phyloP scores from a whole-genome alignment of 116 monocot species.

The Dioscorea cayenensis region DNA sequence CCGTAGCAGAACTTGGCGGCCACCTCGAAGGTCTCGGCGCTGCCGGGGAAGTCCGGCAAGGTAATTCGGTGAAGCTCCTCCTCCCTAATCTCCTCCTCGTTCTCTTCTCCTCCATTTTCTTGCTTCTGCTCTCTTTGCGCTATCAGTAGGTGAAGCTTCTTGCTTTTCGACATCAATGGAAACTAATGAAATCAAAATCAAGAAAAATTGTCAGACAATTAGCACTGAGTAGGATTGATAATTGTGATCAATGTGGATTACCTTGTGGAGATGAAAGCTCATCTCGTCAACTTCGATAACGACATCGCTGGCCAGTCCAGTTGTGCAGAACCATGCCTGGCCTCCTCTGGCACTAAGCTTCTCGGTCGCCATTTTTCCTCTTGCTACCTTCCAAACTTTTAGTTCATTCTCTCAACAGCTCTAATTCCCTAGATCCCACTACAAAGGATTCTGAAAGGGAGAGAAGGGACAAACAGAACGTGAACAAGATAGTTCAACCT shows the following conservation, averaged over 20 bases:
- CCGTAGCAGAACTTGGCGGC: slow-evolving; percentile 98
- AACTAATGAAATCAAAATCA: slow-evolving; percentile 30
- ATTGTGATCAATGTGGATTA: slow-evolving; percentile 4
- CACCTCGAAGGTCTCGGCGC: slow-evolving; percentile 61
- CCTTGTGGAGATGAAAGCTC: slow-evolving; percentile 95
- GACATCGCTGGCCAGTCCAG: slow-evolving; percentile 90
- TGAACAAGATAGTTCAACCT: neutral
- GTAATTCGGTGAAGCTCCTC: slow-evolving; percentile 49
- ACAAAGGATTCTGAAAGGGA: neutral
- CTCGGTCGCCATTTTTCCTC: slow-evolving; percentile 36
- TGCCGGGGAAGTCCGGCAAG: slow-evolving; percentile 72
- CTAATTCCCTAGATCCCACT: neutral
- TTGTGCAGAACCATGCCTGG: slow-evolving; percentile 85
- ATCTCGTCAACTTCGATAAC: slow-evolving; percentile 73
- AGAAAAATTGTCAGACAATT: neutral
- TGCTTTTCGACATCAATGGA: slow-evolving; percentile 83
- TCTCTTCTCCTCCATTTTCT: slow-evolving; percentile 7
- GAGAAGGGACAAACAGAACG: slow-evolving; percentile 7
- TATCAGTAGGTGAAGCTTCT: slow-evolving; percentile 57
- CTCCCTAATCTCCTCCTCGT: slow-evolving; percentile 29
- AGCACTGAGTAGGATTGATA: too few relatives aligned
- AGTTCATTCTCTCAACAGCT: too few relatives aligned
- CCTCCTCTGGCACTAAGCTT: slow-evolving; percentile 48
- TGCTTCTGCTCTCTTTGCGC: slow-evolving; percentile 29
- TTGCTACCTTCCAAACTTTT: too few relatives aligned